Percentiles rank a stretch among this genome's conserved stretches.
Evolutionary conservation across 345 rosid genomes (phyloP).

Genomic region (Arabidopsis arenosa): DNA sequence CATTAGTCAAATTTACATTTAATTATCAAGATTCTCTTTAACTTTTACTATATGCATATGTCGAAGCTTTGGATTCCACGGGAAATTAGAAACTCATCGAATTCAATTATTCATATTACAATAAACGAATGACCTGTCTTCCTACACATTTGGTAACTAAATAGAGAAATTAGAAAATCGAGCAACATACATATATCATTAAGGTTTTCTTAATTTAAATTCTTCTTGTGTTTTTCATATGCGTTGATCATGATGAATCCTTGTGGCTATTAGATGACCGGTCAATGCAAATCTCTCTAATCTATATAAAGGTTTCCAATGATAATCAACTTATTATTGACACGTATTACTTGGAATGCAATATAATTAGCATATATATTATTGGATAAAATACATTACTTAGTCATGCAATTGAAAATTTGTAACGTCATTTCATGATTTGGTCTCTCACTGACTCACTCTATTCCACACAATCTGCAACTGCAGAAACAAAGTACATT

Average conservation of each 20-base stretch:
- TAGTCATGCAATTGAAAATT: background rate
- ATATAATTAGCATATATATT: background rate
- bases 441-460: slow-evolving; percentile 22
- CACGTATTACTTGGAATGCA: slow-evolving; percentile 28
- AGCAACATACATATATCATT: slow-evolving; percentile 10
- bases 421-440: slow-evolving; percentile 28
- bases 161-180: slow-evolving; percentile 29
- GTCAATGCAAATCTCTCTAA: slow-evolving; percentile 38
- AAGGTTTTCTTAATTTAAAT: slow-evolving; percentile 18
- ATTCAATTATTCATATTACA: slow-evolving; percentile 25
- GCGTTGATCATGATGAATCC: slow-evolving; percentile 40
- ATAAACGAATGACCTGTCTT: slow-evolving; percentile 23
- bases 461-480: slow-evolving; percentile 35
- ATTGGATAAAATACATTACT: background rate
- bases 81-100: slow-evolving; percentile 33
- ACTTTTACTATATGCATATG: slow-evolving; percentile 22
- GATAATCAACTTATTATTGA: slow-evolving; percentile 39
- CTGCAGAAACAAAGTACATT: slow-evolving; percentile 26
- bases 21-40: slow-evolving; percentile 15
- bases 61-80: slow-evolving; percentile 45
- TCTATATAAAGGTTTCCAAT: slow-evolving; percentile 26
- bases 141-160: slow-evolving; percentile 37
- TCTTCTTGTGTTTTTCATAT: background rate
- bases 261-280: slow-evolving; percentile 44
- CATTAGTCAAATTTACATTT: slow-evolving; percentile 26